A percentile compares a stretch with the other conserved stretches of the same genome.
These are phyloP conservation scores for Bryum argenteum DNA, from an alignment of 225 moss, liverwort and hornwort genomes.

Conservation along the genomic window DNA sequence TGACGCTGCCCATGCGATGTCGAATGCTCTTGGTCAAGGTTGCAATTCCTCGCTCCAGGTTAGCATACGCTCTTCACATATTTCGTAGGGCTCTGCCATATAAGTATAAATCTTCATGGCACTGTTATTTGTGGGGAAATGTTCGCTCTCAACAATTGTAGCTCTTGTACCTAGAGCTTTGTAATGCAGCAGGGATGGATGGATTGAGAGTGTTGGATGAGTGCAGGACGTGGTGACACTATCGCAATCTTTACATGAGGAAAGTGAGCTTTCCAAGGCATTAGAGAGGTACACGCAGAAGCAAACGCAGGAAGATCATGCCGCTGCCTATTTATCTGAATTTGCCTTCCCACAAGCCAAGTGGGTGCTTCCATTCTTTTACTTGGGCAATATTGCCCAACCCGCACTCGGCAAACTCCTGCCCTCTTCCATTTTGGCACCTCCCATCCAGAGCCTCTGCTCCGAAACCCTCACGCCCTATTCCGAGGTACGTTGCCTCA, in stretches of 20 bases:
- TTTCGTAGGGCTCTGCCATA: neutral
- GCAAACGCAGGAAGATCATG: slow-evolving; percentile 56
- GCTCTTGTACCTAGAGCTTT: too few species aligned
- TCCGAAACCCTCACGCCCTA: slow-evolving; percentile 62
- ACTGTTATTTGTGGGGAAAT: too few species aligned
- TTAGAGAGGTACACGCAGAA: slow-evolving; percentile 46
- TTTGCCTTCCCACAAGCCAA: slow-evolving; percentile 56
- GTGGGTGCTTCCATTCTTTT: slow-evolving; percentile 64
- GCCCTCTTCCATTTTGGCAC: slow-evolving; percentile 54
- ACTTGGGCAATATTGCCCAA: slow-evolving; percentile 51
- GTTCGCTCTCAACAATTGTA: neutral
- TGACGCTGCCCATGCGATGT: slow-evolving; percentile 66
- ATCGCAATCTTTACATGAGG: slow-evolving; percentile 33
- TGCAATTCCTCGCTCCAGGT: slow-evolving; percentile 72
- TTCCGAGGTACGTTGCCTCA: slow-evolving; percentile 43
- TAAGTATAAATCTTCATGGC: neutral
- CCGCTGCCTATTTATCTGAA: slow-evolving; percentile 58
- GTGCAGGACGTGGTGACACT: slow-evolving; percentile 58
- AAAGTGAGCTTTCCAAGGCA: slow-evolving; percentile 40
- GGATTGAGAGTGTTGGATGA: neutral
- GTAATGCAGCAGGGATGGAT: neutral
- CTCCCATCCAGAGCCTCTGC: slow-evolving; percentile 64
- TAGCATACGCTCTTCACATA: neutral
- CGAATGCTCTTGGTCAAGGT: slow-evolving; percentile 68
- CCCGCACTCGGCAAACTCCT: slow-evolving; percentile 47